phyloP scores from a whole-genome alignment of 2,329 filamentous ascomycete genomes.

The Mycogone perniciosa region DNA sequence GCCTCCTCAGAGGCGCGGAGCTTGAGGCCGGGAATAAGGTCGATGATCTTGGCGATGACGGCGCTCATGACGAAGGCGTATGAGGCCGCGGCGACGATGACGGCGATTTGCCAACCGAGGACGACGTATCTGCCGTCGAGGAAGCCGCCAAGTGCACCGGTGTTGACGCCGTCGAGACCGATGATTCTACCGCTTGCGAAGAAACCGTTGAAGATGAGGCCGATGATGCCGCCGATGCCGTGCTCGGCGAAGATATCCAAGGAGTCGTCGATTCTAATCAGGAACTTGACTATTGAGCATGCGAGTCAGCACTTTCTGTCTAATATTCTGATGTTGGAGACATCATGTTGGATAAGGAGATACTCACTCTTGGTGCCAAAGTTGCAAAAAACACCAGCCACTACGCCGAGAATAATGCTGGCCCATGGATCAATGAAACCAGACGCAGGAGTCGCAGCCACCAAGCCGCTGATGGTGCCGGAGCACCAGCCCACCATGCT shows the following conservation, averaged over 20 bases:
- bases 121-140: constrained; percentile 68
- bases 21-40: constrained; percentile 69
- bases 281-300: constrained; percentile 44
- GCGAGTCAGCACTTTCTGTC: constrained; percentile 7
- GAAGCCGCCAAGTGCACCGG: constrained; percentile 60
- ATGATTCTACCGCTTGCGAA: constrained; percentile 66
- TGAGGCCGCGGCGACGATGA: constrained; percentile 57
- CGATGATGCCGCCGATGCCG: constrained; percentile 62
- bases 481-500: constrained; percentile 72
- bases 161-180: constrained; percentile 72
- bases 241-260: constrained; percentile 69
- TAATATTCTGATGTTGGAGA: neutral
- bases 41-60: constrained; percentile 66
- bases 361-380: constrained; percentile 54
- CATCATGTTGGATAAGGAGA: neutral
- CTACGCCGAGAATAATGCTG: constrained; percentile 58
- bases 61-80: constrained; percentile 72
- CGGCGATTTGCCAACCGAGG: constrained; percentile 75
- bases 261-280: constrained; percentile 61
- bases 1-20: constrained; percentile 76
- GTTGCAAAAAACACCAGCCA: constrained; percentile 60
- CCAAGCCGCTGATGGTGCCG: constrained; percentile 63
- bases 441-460: constrained; percentile 63
- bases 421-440: constrained; percentile 64
- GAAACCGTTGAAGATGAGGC: constrained; percentile 65